These are phyloP conservation scores for Ophiostoma populinum DNA, from an alignment of 2,329 filamentous ascomycete species.

Conservation along the genomic window DNA sequence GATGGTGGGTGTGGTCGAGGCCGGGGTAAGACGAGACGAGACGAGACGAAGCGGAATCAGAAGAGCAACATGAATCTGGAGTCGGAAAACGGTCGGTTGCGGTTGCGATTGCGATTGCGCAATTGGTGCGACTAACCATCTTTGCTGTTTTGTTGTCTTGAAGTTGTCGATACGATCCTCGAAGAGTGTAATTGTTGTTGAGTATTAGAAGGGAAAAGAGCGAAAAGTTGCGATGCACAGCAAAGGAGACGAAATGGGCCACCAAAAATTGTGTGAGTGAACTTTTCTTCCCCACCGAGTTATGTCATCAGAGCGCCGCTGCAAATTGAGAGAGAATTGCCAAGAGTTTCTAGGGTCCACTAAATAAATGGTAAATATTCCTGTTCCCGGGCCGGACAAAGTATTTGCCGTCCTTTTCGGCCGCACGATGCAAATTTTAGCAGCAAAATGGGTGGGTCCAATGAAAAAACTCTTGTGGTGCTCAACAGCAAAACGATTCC, in stretches of 20 bases:
- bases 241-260: conserved; percentile 4
- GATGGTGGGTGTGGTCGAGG: no score
- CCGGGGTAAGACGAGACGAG: no score
- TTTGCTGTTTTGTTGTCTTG: conserved; percentile 32
- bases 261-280: conserved; percentile 8
- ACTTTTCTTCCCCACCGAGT: conserved; percentile 4
- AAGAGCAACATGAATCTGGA: no score
- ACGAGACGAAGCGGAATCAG: no score
- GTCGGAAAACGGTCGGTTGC: no score
- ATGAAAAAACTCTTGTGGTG: not conserved
- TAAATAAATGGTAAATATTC: conserved; percentile 2
- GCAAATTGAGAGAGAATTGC: conserved; percentile 1
- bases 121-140: conserved; percentile 49
- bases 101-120: no score
- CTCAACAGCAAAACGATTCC: no score
- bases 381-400: conserved; percentile 5
- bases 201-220: conserved; percentile 4
- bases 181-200: conserved; percentile 32
- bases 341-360: conserved; percentile 11
- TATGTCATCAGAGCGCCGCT: conserved; percentile 1
- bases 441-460: not conserved
- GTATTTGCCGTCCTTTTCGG: conserved; percentile 6
- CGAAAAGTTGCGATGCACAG: conserved; percentile 3
- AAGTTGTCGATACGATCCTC: conserved; percentile 48
- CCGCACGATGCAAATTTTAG: conserved; percentile 10